phyloP scores from a whole-genome alignment of 2,329 filamentous ascomycete species.

The Mycocentrospora acerina region DNA sequence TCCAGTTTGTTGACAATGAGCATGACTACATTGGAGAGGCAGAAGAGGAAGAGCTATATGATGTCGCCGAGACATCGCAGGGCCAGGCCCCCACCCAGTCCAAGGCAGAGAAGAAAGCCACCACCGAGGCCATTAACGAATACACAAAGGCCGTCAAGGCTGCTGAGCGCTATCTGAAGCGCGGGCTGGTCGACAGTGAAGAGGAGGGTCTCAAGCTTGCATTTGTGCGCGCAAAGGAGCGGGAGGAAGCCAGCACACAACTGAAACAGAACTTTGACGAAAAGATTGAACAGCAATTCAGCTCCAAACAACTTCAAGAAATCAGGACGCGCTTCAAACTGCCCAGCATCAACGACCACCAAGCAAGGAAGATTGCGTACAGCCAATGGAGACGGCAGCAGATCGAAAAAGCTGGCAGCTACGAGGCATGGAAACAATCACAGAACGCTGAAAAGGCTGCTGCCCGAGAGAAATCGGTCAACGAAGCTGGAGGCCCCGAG shows the following conservation, averaged over 20 bases:
- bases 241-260: conserved; percentile 6
- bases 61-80: conserved; percentile 8
- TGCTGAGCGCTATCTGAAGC: conserved; percentile 18
- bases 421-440: conserved; percentile 14
- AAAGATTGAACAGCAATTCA: conserved; percentile 16
- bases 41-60: conserved; percentile 14
- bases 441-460: conserved; percentile 10
- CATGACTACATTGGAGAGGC: conserved; percentile 10
- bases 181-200: conserved; percentile 21
- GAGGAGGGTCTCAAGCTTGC: conserved; percentile 29
- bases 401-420: conserved; percentile 17
- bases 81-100: neutral
- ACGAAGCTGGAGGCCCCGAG: conserved; percentile 15
- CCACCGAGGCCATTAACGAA: conserved; percentile 9
- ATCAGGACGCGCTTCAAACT: conserved; percentile 12
- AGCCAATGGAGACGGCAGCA: conserved; percentile 14
- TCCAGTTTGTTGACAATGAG: conserved; percentile 2
- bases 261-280: conserved; percentile 11
- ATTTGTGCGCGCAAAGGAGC: conserved; percentile 22
- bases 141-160: conserved; percentile 17
- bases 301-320: conserved; percentile 11
- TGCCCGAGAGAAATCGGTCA: conserved; percentile 6
- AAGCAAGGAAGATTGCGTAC: conserved; percentile 14
- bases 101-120: conserved; percentile 6
- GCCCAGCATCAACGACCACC: conserved; percentile 9